These are phyloP conservation scores for Pichia kluyveri DNA, from an alignment of 805 yeast species.

Conservation along the genomic window DNA sequence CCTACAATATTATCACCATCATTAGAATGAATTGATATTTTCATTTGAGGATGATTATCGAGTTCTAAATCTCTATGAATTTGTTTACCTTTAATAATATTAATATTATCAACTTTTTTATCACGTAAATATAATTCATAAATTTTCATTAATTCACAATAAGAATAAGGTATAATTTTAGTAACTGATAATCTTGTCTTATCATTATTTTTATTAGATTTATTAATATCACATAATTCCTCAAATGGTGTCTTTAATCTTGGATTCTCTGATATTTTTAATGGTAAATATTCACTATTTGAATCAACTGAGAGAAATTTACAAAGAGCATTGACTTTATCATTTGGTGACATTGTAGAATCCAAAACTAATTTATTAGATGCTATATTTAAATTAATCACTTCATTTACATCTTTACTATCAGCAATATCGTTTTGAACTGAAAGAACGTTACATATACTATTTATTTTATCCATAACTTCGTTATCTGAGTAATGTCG, in stretches of 20 bases:
- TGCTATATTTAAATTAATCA: background rate
- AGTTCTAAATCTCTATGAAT: slow-evolving; percentile 42
- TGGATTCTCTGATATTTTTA: background rate
- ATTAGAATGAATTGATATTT: slow-evolving; percentile 4
- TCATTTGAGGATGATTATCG: slow-evolving; percentile 31
- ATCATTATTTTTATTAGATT: background rate
- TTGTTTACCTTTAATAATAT: slow-evolving; percentile 38
- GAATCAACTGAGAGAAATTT: background rate
- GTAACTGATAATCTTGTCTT: slow-evolving; percentile 47
- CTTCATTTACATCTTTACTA: background rate
- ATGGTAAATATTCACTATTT: slow-evolving; percentile 1
- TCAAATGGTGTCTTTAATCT: slow-evolving; percentile 8
- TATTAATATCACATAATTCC: background rate
- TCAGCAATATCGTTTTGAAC: background rate
- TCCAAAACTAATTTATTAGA: no score
- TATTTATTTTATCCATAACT: background rate
- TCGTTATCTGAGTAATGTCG: background rate
- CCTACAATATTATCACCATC: background rate
- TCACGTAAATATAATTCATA: slow-evolving; percentile 40
- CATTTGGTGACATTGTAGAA: background rate
- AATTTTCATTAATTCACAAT: slow-evolving; percentile 60
- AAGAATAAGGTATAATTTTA: slow-evolving; percentile 42
- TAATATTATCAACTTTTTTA: slow-evolving; percentile 23
- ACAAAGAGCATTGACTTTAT: background rate
- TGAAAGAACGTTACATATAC: background rate